Percentiles rank a stretch among this genome's conserved stretches.
Conservation (phyloP, 306 rosid genomes). For the Hippophae tibetana region DNA sequence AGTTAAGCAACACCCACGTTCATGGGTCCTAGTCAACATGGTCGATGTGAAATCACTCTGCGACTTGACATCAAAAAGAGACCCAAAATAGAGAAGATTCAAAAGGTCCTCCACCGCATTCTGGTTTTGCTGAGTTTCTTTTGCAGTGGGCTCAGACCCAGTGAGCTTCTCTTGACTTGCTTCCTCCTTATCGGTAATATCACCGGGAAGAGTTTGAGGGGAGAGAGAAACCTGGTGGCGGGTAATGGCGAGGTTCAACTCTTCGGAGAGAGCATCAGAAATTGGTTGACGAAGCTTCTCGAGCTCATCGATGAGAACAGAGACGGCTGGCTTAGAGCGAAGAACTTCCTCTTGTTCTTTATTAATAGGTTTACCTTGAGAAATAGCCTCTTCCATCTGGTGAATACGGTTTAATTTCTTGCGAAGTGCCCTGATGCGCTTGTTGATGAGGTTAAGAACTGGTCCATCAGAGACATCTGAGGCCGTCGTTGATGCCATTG, state of each 20-base stretch:
- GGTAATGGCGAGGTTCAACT: constrained; percentile 37
- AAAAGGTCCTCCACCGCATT: constrained; percentile 57
- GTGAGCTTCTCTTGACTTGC: background rate
- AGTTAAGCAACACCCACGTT: constrained; percentile 87
- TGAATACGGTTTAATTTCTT: constrained; percentile 69
- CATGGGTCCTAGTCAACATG: constrained; percentile 79
- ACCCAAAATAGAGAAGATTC: constrained; percentile 77
- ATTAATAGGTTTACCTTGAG: constrained; percentile 67
- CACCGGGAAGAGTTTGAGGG: constrained; percentile 8
- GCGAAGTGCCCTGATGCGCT: constrained; percentile 77
- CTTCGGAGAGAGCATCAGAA: constrained; percentile 57
- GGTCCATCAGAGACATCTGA: constrained; percentile 75
- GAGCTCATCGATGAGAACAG: constrained; percentile 62
- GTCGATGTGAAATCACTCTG: constrained; percentile 80
- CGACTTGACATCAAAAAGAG: constrained; percentile 76
- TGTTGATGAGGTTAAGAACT: constrained; percentile 74
- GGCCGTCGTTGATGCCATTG: constrained; percentile 52
- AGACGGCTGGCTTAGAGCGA: constrained; percentile 59
- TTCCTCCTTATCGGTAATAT: constrained; percentile 7
- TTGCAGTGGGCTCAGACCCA: constrained; percentile 6
- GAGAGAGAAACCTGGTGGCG: constrained; percentile 25
- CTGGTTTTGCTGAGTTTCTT: constrained; percentile 3
- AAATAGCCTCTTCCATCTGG: constrained; percentile 61
- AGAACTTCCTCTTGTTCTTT: constrained; percentile 80
- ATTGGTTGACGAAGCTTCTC: constrained; percentile 93